Evolutionary conservation across 306 rosid species (phyloP).

Genomic region (Trifolium repens): DNA sequence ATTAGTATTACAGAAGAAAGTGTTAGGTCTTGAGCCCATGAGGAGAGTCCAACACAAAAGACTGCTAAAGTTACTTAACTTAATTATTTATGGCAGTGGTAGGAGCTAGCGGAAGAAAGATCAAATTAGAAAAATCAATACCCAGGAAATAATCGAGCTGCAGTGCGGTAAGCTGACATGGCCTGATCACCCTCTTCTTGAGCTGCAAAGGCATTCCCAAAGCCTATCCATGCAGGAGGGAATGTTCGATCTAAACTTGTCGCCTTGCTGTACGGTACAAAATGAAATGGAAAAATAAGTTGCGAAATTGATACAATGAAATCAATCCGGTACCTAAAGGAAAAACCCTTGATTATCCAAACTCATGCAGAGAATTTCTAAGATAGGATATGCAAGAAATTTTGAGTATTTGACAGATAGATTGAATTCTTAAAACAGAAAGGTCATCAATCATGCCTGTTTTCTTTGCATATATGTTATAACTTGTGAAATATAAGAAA

Average conservation of each 20-base stretch:
- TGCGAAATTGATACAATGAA: slow-evolving; percentile 16
- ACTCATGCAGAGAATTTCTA: slow-evolving; percentile 14
- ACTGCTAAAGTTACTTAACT: not conserved
- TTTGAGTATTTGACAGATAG: slow-evolving; percentile 9
- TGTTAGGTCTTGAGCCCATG: not conserved
- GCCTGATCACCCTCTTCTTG: slow-evolving; percentile 99
- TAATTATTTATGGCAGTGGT: not conserved
- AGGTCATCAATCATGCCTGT: slow-evolving; percentile 1
- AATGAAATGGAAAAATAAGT: slow-evolving; percentile 37
- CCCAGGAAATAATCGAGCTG: slow-evolving; percentile 99
- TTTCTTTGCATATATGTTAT: slow-evolving; percentile 6
- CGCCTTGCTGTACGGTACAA: slow-evolving; percentile 71
- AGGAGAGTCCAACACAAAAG: no score
- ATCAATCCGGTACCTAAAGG: slow-evolving; percentile 18
- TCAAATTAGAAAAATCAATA: slow-evolving; percentile 32
- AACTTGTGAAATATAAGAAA: no score
- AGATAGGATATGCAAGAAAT: slow-evolving; percentile 1
- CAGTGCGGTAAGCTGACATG: slow-evolving; percentile 95
- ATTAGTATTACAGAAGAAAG: slow-evolving; percentile 20
- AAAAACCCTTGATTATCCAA: slow-evolving; percentile 14
- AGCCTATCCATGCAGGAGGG: slow-evolving; percentile 97
- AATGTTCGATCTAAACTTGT: slow-evolving; percentile 90
- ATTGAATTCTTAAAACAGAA: slow-evolving; percentile 9
- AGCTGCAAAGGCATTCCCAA: slow-evolving; percentile 92
- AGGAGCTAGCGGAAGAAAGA: not conserved